Evolutionary conservation across 495 filamentous ascomycete species (phyloP).

Genomic region (Trichoderma erinaceum): DNA sequence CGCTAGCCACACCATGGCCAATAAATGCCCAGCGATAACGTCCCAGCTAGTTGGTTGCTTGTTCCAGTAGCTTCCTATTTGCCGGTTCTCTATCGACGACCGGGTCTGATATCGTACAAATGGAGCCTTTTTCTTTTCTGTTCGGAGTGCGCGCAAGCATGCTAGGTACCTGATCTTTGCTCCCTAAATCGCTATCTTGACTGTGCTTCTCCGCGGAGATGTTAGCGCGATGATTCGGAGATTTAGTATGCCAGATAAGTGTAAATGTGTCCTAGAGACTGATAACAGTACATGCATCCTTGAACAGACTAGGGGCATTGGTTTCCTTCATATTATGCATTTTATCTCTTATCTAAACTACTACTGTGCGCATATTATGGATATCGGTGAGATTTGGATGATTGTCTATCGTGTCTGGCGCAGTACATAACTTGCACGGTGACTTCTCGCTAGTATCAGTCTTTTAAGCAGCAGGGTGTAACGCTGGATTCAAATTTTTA

Average conservation of each 20-base stretch:
- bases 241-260: too few species aligned
- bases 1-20: not conserved
- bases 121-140: not conserved
- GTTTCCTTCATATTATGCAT: too few species aligned
- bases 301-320: too few species aligned
- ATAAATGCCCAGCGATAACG: not conserved
- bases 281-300: too few species aligned
- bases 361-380: too few species aligned
- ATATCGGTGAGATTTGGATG: too few species aligned
- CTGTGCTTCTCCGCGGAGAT: not conserved
- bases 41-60: not conserved
- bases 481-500: not conserved
- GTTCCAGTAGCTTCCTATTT: not conserved
- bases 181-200: constrained; percentile 2
- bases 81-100: not conserved
- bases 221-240: not conserved
- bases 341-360: too few species aligned
- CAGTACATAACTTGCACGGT: too few species aligned
- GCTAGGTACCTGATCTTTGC: not conserved
- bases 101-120: not conserved
- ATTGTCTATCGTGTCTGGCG: too few species aligned
- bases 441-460: too few species aligned
- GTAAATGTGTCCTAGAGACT: not conserved
- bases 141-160: not conserved
- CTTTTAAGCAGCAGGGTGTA: too few species aligned